These are phyloP conservation scores for Sporothrix luriei DNA, from an alignment of 2,329 filamentous ascomycete species.

Conservation along the genomic window DNA sequence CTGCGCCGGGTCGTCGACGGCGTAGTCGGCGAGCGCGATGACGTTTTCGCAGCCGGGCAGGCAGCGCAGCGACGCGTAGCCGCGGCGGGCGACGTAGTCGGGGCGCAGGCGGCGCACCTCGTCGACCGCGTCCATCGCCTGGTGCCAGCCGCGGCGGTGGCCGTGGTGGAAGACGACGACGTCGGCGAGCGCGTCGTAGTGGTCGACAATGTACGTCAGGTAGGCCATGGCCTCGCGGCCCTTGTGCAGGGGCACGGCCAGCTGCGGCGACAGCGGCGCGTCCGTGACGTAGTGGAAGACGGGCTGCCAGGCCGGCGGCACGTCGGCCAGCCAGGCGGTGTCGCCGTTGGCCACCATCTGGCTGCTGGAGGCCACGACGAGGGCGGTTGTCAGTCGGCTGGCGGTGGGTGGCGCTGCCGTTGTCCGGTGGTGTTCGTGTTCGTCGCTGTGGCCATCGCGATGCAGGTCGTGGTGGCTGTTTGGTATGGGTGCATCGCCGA, in stretches of 20 bases:
- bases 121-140: slow-evolving; percentile 55
- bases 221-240: slow-evolving; percentile 66
- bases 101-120: slow-evolving; percentile 54
- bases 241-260: slow-evolving; percentile 39
- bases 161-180: slow-evolving; percentile 63
- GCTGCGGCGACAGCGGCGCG: slow-evolving; percentile 32
- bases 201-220: slow-evolving; percentile 63
- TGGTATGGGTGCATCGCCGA: slow-evolving; percentile 33
- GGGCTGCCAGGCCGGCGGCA: slow-evolving; percentile 35
- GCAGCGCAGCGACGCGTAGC: slow-evolving; percentile 64
- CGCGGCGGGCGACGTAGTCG: slow-evolving; percentile 54
- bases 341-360: slow-evolving; percentile 7
- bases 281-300: slow-evolving; percentile 39
- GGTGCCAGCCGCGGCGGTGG: slow-evolving; percentile 59
- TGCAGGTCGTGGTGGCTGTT: neutral
- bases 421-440: neutral
- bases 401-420: too few relatives aligned
- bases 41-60: slow-evolving; percentile 42
- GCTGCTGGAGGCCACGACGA: neutral
- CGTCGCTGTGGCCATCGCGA: neutral
- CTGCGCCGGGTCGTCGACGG: slow-evolving; percentile 22
- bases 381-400: neutral
- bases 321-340: neutral
- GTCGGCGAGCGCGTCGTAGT: slow-evolving; percentile 62
- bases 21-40: slow-evolving; percentile 34